Conservation (phyloP, 1,284 basidiomycete genomes). For the Hemileccinum hortonii region DNA sequence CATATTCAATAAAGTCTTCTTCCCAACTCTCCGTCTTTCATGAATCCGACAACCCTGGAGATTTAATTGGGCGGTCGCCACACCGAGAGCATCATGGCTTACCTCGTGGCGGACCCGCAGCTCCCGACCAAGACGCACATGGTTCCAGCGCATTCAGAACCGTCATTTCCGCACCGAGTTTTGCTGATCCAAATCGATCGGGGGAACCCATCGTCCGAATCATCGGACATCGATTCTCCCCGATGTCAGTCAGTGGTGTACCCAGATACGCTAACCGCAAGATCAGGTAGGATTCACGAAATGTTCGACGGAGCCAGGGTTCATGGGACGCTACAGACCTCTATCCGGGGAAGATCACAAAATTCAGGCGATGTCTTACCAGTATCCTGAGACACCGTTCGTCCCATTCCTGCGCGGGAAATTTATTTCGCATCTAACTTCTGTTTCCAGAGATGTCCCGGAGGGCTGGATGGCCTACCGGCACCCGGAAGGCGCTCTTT, state of each 20-base stretch:
- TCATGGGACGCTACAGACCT: slow-evolving; percentile 14
- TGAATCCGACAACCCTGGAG: slow-evolving; percentile 16
- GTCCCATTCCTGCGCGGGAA: slow-evolving; percentile 2
- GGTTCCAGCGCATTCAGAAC: background rate
- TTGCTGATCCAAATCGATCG: slow-evolving; percentile 7
- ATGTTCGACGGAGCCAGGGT: background rate
- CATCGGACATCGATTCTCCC: slow-evolving; percentile 5
- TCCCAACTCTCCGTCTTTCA: slow-evolving; percentile 16
- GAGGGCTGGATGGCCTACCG: slow-evolving; percentile 25
- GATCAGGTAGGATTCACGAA: slow-evolving; percentile 12
- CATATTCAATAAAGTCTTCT: slow-evolving; percentile 12
- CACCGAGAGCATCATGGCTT: slow-evolving; percentile 25
- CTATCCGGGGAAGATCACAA: background rate
- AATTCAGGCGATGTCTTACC: slow-evolving; percentile 19
- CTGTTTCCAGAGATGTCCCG: slow-evolving; percentile 15
- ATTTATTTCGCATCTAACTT: background rate
- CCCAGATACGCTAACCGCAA: slow-evolving; percentile 18
- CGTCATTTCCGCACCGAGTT: slow-evolving; percentile 8
- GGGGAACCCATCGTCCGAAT: slow-evolving; percentile 4
- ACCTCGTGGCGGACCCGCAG: slow-evolving; percentile 6
- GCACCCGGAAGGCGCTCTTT: slow-evolving; percentile 33
- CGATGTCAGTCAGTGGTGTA: slow-evolving; percentile 16
- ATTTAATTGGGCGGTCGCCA: slow-evolving; percentile 22
- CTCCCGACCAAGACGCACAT: background rate
- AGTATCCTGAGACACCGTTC: slow-evolving; percentile 21